These are phyloP conservation scores for Butyriboletus loyo DNA, from an alignment of 768 basidiomycete genomes.

Conservation along the genomic window DNA sequence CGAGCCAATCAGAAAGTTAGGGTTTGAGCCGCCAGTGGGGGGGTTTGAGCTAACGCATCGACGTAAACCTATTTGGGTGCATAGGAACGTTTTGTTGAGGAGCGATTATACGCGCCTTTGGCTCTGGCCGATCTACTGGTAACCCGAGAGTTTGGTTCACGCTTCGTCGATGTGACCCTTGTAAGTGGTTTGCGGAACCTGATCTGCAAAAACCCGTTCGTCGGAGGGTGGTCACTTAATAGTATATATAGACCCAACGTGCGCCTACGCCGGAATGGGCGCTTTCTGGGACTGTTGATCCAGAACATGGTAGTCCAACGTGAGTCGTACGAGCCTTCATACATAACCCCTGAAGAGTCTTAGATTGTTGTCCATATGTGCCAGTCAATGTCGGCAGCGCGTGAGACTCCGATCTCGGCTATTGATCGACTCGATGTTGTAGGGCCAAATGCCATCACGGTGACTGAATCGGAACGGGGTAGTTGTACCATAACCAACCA, in stretches of 20 bases:
- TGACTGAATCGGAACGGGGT: slow-evolving; percentile 3
- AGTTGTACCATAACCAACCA: not conserved
- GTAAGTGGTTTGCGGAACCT: not conserved
- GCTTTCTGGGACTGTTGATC: slow-evolving; percentile 2
- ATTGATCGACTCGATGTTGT: not conserved
- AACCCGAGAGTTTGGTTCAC: not conserved
- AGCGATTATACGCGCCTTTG: slow-evolving; percentile 6
- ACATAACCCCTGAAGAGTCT: not conserved
- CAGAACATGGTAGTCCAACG: slow-evolving; percentile 6
- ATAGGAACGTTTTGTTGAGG: slow-evolving; percentile 4
- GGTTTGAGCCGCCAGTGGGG: not conserved
- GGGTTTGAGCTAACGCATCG: not conserved
- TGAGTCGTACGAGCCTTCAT: slow-evolving; percentile 1
- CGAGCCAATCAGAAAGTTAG: not conserved
- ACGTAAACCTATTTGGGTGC: not conserved
- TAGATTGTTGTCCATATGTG: not conserved
- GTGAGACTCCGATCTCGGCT: slow-evolving; percentile 22
- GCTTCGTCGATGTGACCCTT: not conserved
- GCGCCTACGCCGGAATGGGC: slow-evolving; percentile 4
- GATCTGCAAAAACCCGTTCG: slow-evolving; percentile 6
- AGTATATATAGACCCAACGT: slow-evolving; percentile 1
- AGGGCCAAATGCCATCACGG: slow-evolving; percentile 12
- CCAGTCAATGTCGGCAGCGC: slow-evolving; percentile 14
- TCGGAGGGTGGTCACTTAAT: not conserved
- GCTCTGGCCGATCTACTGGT: not conserved